A percentile compares a stretch with the other conserved stretches of the same genome.
phyloP scores from a whole-genome alignment of 352 stramenopile species.

The Globisporangium echinulatum region DNA sequence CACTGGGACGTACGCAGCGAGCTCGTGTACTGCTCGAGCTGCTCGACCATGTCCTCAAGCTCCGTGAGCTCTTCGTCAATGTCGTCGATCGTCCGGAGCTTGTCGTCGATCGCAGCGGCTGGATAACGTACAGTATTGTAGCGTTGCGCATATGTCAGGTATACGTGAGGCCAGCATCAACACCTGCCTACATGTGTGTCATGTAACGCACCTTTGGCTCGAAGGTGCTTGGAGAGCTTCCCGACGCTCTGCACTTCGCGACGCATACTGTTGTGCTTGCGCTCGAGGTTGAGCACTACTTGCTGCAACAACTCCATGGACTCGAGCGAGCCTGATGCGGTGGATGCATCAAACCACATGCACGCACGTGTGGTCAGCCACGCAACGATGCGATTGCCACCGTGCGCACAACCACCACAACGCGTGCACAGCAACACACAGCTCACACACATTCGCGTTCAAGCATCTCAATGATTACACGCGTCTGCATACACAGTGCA shows the following conservation, averaged over 20 bases:
- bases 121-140: background rate
- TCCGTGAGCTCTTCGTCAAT: slow-evolving; percentile 82
- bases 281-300: slow-evolving; percentile 49
- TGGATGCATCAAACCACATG: background rate
- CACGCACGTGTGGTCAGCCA: background rate
- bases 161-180: background rate
- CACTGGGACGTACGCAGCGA: slow-evolving; percentile 44
- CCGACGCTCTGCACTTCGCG: slow-evolving; percentile 48
- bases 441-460: no score
- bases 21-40: slow-evolving; percentile 73
- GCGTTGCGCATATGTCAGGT: no score
- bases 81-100: slow-evolving; percentile 74
- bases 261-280: slow-evolving; percentile 62
- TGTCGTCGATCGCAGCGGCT: slow-evolving; percentile 59
- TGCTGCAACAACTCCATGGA: slow-evolving; percentile 65
- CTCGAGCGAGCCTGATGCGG: slow-evolving; percentile 51
- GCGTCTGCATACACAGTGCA: background rate
- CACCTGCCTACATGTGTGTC: background rate
- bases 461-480: no score
- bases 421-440: no score
- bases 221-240: slow-evolving; percentile 60
- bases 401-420: background rate
- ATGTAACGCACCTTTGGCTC: slow-evolving; percentile 46
- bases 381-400: background rate
- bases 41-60: slow-evolving; percentile 85